These are phyloP conservation scores for Lycium ferocissimum DNA, from an alignment of 257 asterid genomes.

Conservation along the genomic window DNA sequence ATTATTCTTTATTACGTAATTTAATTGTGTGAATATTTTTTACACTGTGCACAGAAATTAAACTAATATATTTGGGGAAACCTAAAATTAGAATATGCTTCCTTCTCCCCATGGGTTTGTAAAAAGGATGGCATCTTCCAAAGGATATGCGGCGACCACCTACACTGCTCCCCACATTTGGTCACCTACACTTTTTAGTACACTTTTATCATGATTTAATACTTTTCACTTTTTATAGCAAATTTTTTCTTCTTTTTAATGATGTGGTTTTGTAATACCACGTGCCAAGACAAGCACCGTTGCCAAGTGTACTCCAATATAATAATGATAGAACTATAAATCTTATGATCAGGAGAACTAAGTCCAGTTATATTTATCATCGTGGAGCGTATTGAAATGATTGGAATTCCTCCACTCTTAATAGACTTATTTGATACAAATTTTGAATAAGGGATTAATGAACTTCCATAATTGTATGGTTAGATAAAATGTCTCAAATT, in stretches of 20 bases:
- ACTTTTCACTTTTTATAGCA: not conserved
- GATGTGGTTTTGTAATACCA: constrained; percentile 23
- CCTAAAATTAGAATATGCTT: constrained; percentile 38
- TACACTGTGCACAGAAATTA: not conserved
- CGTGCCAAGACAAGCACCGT: not conserved
- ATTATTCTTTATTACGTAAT: not conserved
- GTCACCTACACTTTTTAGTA: constrained; percentile 40
- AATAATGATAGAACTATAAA: not conserved
- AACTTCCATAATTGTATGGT: no score
- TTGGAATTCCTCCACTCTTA: no score
- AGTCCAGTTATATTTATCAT: not conserved
- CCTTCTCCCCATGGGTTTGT: constrained; percentile 33
- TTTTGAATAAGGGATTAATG: no score
- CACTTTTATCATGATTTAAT: constrained; percentile 14
- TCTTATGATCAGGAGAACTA: not conserved
- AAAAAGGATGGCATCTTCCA: constrained; percentile 49
- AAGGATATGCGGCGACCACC: constrained; percentile 61
- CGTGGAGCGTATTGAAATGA: no score
- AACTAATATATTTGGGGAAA: not conserved
- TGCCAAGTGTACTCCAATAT: not conserved
- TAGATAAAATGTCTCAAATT: no score
- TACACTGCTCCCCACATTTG: constrained; percentile 44
- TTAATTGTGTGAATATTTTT: not conserved
- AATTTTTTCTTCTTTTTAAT: not conserved
- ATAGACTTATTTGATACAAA: no score